A percentile compares a stretch with the other conserved stretches of the same genome.
phyloP scores from a whole-genome alignment of 495 filamentous ascomycete genomes.

The Daldinia vernicosa region DNA sequence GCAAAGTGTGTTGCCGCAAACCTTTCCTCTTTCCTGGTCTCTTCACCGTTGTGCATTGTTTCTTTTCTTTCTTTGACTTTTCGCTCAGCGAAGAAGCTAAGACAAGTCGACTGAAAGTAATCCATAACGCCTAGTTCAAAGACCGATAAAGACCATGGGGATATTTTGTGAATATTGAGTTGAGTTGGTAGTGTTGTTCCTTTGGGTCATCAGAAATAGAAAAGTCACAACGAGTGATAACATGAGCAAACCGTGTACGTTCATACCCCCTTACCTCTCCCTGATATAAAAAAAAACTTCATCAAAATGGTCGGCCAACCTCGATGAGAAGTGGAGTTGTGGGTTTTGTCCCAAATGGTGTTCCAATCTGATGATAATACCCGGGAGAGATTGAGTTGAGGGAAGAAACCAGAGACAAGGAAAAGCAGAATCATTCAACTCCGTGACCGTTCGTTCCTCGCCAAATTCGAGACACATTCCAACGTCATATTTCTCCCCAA shows the following conservation, averaged over 20 bases:
- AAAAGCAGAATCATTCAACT: constrained; percentile 37
- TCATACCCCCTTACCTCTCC: constrained; percentile 49
- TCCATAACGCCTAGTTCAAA: constrained; percentile 42
- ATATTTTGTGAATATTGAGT: constrained; percentile 33
- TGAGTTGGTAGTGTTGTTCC: constrained; percentile 33
- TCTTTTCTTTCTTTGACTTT: constrained; percentile 33
- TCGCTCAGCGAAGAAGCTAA: constrained; percentile 40
- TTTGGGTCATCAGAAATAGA: constrained; percentile 46
- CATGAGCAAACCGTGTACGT: constrained; percentile 47
- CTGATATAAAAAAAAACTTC: constrained; percentile 41
- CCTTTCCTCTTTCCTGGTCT: constrained; percentile 37
- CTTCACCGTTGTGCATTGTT: constrained; percentile 31
- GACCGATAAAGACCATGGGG: constrained; percentile 26
- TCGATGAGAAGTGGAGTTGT: constrained; percentile 59
- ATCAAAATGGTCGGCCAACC: constrained; percentile 60
- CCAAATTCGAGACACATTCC: constrained; percentile 32
- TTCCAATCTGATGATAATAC: constrained; percentile 58
- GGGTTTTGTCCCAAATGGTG: constrained; percentile 56
- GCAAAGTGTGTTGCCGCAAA: constrained; percentile 38
- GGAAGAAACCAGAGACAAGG: constrained; percentile 50
- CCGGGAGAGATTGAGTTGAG: constrained; percentile 50
- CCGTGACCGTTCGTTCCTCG: constrained; percentile 38
- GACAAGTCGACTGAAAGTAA: constrained; percentile 41
- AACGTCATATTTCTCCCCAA: constrained; percentile 31
- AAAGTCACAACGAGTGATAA: constrained; percentile 36